Percentiles rank a stretch among this genome's conserved stretches.
Evolutionary conservation across 108 stramenopile species (phyloP).

Genomic region (Skeletonema tropicum): DNA sequence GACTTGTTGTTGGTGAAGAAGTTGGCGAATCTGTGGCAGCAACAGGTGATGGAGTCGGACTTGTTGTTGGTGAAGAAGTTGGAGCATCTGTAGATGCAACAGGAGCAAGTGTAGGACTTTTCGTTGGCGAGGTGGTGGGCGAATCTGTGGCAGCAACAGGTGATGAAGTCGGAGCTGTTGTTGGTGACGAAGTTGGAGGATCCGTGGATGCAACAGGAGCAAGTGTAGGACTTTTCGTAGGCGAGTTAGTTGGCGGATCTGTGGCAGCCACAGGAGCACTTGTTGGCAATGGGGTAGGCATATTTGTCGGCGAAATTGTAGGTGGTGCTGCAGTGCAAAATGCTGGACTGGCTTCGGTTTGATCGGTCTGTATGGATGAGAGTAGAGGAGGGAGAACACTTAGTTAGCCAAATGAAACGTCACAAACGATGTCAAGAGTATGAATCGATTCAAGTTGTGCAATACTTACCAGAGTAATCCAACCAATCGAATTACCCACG

Average conservation of each 20-base stretch:
- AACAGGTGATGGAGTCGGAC: not conserved
- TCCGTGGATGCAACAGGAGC: not conserved
- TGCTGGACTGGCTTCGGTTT: not conserved
- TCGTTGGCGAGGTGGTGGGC: not conserved
- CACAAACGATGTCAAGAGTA: not conserved
- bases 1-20: too few species aligned
- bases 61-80: not conserved
- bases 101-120: not conserved
- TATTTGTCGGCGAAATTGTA: not conserved
- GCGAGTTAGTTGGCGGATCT: not conserved
- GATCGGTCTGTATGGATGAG: not conserved
- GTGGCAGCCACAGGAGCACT: too few species aligned
- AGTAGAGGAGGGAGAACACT: not conserved
- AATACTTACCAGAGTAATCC: slow-evolving; percentile 15
- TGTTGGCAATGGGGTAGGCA: not conserved
- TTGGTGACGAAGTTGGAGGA: not conserved
- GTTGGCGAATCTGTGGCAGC: not conserved
- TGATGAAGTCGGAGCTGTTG: not conserved
- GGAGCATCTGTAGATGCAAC: not conserved
- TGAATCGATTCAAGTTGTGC: too few species aligned
- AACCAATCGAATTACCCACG: slow-evolving; percentile 31
- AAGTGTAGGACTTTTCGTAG: not conserved
- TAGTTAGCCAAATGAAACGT: not conserved
- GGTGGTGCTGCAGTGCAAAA: not conserved
- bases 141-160: not conserved